Conservation (phyloP, 352 stramenopile species). For the Phytopythium chamaehyphon region DNA sequence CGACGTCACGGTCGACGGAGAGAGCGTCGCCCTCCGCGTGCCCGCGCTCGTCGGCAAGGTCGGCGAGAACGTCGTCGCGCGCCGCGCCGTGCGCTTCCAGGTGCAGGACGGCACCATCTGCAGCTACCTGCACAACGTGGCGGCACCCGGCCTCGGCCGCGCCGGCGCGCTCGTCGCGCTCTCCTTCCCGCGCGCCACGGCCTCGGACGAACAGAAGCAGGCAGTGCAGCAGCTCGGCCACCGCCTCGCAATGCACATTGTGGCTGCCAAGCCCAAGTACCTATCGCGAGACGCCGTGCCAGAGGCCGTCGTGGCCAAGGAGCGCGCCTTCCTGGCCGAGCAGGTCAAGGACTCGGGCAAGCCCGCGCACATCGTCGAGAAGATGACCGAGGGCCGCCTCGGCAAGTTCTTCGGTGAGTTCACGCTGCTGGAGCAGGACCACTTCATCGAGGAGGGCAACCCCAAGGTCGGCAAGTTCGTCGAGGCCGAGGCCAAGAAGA, state of each 20-base stretch:
- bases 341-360: slow-evolving; percentile 89
- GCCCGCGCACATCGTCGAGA: slow-evolving; percentile 90
- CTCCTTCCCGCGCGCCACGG: slow-evolving; percentile 53
- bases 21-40: slow-evolving; percentile 63
- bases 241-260: slow-evolving; percentile 95
- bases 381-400: slow-evolving; percentile 93
- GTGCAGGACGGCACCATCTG: slow-evolving; percentile 68
- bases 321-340: slow-evolving; percentile 87
- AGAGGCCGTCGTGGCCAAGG: slow-evolving; percentile 82
- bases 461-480: slow-evolving; percentile 84
- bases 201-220: slow-evolving; percentile 40
- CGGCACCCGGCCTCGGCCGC: slow-evolving; percentile 57
- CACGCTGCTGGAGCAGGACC: slow-evolving; percentile 91
- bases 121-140: slow-evolving; percentile 86
- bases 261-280: slow-evolving; percentile 91
- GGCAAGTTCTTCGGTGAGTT: slow-evolving; percentile 93
- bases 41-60: slow-evolving; percentile 81
- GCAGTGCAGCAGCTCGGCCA: slow-evolving; percentile 82
- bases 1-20: slow-evolving; percentile 43
- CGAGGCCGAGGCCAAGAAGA: slow-evolving; percentile 50
- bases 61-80: slow-evolving; percentile 84
- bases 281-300: slow-evolving; percentile 87
- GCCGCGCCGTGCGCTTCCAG: slow-evolving; percentile 65
- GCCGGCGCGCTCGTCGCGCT: slow-evolving; percentile 90
- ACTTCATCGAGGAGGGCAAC: slow-evolving; percentile 94